phyloP scores from a whole-genome alignment of 257 asterid genomes.

The Nemophila menziesii region DNA sequence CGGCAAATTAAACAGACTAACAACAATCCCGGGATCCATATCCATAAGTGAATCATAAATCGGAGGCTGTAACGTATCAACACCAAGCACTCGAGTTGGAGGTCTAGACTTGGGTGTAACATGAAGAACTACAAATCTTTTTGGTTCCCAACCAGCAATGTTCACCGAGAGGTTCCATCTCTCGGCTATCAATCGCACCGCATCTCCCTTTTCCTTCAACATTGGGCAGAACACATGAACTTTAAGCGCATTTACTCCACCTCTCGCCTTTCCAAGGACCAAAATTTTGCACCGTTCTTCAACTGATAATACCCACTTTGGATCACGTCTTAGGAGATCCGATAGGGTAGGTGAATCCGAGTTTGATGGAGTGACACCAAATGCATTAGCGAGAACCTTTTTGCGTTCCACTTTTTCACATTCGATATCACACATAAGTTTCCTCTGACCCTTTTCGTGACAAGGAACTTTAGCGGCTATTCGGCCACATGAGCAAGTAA shows the following conservation, averaged over 20 bases:
- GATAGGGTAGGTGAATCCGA: constrained; percentile 73
- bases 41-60: constrained; percentile 63
- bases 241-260: constrained; percentile 54
- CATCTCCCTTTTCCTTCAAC: constrained; percentile 84
- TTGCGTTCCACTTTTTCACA: constrained; percentile 78
- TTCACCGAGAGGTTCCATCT: constrained; percentile 88
- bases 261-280: constrained; percentile 74
- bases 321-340: constrained; percentile 86
- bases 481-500: constrained; percentile 83
- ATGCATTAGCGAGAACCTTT: constrained; percentile 90
- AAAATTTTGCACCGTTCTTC: constrained; percentile 86
- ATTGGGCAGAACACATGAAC: constrained; percentile 85
- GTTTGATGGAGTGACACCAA: constrained; percentile 49
- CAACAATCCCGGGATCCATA: constrained; percentile 97
- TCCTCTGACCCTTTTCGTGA: constrained; percentile 90
- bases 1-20: constrained; percentile 77
- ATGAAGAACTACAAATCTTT: constrained; percentile 61
- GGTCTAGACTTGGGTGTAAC: constrained; percentile 80
- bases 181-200: constrained; percentile 73
- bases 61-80: constrained; percentile 52
- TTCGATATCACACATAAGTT: constrained; percentile 79
- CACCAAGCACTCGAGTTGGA: constrained; percentile 75
- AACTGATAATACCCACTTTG: constrained; percentile 79
- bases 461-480: constrained; percentile 73
- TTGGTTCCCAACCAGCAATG: constrained; percentile 99